These are phyloP conservation scores for Phylloporus arenicola DNA, from an alignment of 768 basidiomycete genomes.

Conservation along the genomic window DNA sequence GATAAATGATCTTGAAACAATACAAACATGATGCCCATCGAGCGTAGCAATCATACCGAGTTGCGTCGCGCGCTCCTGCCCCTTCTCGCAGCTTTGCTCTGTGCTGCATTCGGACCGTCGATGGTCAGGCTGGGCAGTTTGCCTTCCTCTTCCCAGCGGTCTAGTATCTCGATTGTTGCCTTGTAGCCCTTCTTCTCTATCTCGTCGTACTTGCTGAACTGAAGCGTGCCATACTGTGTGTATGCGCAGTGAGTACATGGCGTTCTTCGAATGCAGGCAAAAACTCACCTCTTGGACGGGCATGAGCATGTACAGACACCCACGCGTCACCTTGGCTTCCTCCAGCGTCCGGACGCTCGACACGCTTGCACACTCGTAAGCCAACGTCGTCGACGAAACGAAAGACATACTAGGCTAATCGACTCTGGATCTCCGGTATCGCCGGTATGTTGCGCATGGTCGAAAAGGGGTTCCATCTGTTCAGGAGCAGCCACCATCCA, in stretches of 20 bases:
- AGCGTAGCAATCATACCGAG: constrained; percentile 40
- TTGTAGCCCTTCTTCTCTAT: constrained; percentile 78
- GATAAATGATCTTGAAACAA: constrained; percentile 17
- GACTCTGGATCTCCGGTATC: constrained; percentile 90
- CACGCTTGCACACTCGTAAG: constrained; percentile 51
- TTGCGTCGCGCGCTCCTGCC: constrained; percentile 76
- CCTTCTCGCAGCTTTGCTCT: constrained; percentile 48
- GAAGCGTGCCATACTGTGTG: constrained; percentile 79
- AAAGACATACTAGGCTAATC: constrained; percentile 82
- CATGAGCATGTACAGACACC: constrained; percentile 90
- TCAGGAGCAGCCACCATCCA: constrained; percentile 93
- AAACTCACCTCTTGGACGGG: constrained; percentile 80
- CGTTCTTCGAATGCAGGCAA: not conserved
- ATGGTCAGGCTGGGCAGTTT: constrained; percentile 71
- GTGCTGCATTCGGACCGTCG: constrained; percentile 44
- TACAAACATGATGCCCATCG: not conserved
- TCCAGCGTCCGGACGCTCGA: constrained; percentile 93
- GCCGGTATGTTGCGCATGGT: constrained; percentile 71
- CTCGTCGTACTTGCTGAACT: constrained; percentile 86
- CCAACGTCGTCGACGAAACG: not conserved
- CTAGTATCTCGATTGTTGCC: constrained; percentile 64
- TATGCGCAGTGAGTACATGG: not conserved
- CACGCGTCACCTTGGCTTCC: constrained; percentile 87
- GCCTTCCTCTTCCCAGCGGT: constrained; percentile 78
- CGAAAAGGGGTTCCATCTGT: constrained; percentile 90